phyloP scores from a whole-genome alignment of 306 rosid genomes.

The Nissolia schottii region DNA sequence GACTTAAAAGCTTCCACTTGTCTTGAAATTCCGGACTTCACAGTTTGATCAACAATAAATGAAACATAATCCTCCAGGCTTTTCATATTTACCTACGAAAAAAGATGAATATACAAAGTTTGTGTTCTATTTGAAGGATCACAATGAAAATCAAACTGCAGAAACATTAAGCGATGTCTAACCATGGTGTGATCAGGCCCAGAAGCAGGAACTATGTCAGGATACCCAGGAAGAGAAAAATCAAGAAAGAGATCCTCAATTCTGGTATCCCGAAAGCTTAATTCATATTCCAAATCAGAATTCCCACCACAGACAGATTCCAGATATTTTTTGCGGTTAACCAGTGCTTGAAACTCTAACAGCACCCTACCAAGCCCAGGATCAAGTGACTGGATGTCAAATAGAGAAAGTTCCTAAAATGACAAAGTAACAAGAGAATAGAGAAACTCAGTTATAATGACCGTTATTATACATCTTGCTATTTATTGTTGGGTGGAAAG shows the following conservation, averaged over 20 bases:
- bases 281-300: constrained; percentile 31
- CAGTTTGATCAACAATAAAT: constrained; percentile 65
- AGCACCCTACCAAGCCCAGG: constrained; percentile 77
- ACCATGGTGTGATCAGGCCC: constrained; percentile 53
- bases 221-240: constrained; percentile 94
- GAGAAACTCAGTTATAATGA: constrained; percentile 2
- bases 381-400: constrained; percentile 80
- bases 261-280: constrained; percentile 47
- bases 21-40: constrained; percentile 72
- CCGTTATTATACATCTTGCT: background rate
- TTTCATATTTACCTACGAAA: constrained; percentile 64
- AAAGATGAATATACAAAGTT: constrained; percentile 7
- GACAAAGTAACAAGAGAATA: constrained; percentile 13
- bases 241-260: constrained; percentile 97
- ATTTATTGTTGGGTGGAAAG: constrained; percentile 13
- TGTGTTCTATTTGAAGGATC: background rate
- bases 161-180: constrained; percentile 19
- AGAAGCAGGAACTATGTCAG: constrained; percentile 63
- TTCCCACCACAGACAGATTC: constrained; percentile 44
- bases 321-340: constrained; percentile 40
- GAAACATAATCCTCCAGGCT: constrained; percentile 80
- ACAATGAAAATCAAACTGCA: constrained; percentile 13
- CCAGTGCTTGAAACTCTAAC: constrained; percentile 83
- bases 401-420: constrained; percentile 68
- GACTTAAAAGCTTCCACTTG: constrained; percentile 92